Conservation (phyloP, 2,329 filamentous ascomycete genomes). For the Penicillium sp. region DNA sequence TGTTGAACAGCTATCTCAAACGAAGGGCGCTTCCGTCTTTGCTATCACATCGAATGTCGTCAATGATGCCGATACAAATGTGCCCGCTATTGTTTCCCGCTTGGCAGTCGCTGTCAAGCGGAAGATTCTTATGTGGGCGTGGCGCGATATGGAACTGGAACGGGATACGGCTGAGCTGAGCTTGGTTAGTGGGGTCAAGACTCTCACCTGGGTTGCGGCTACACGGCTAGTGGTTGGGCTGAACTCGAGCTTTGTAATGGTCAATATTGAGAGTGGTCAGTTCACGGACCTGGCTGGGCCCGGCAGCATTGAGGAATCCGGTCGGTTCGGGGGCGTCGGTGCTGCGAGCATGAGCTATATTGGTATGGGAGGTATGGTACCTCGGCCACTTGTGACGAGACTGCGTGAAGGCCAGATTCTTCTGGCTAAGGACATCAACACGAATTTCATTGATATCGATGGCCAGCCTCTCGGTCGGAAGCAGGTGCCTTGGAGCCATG, state of each 20-base stretch:
- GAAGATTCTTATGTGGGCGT: constrained; percentile 85
- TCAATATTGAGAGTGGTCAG: constrained; percentile 73
- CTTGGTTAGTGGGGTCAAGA: constrained; percentile 79
- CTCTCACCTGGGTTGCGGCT: constrained; percentile 85
- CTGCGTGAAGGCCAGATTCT: constrained; percentile 80
- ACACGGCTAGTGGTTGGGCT: constrained; percentile 85
- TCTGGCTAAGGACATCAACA: constrained; percentile 97
- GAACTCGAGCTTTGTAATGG: constrained; percentile 85
- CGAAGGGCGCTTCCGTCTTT: constrained; percentile 85
- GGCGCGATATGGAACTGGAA: constrained; percentile 89
- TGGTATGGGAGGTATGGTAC: constrained; percentile 86
- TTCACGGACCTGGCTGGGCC: constrained; percentile 77
- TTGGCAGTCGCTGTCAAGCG: constrained; percentile 92
- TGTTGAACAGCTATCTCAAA: constrained; percentile 75
- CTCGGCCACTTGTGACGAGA: constrained; percentile 81
- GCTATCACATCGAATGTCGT: constrained; percentile 95
- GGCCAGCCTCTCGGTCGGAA: constrained; percentile 78
- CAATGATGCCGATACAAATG: constrained; percentile 79
- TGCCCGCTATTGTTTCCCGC: constrained; percentile 88
- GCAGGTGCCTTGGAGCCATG: constrained; percentile 87
- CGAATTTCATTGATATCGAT: constrained; percentile 80
- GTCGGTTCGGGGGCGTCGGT: constrained; percentile 77
- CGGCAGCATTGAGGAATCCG: constrained; percentile 67
- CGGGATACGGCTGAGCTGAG: constrained; percentile 71
- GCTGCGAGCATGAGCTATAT: constrained; percentile 94